These are phyloP conservation scores for Malus hybrid DNA, from an alignment of 331 rosid species.

Conservation along the genomic window DNA sequence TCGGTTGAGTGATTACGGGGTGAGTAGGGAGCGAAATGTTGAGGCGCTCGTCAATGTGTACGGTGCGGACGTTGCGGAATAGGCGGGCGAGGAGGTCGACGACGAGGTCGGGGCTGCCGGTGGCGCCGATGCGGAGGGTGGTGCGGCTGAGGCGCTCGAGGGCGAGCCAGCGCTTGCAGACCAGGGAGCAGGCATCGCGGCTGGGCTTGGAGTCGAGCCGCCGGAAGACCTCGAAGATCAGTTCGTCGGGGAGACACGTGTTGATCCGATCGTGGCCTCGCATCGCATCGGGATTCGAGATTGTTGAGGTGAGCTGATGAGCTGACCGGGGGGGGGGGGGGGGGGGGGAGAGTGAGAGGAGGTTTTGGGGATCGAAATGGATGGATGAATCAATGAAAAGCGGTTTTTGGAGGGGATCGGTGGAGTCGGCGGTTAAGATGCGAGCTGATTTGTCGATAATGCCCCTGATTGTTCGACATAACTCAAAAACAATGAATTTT, in stretches of 20 bases:
- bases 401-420: neutral
- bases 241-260: slow-evolving; percentile 70
- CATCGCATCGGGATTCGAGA: slow-evolving; percentile 11
- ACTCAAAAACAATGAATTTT: no score
- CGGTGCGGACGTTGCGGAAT: slow-evolving; percentile 51
- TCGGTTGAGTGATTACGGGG: slow-evolving; percentile 32
- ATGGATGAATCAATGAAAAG: neutral
- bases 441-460: neutral
- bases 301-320: neutral
- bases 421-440: slow-evolving; percentile 12
- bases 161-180: slow-evolving; percentile 81
- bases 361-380: neutral
- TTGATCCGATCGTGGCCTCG: slow-evolving; percentile 78
- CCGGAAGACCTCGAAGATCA: slow-evolving; percentile 74
- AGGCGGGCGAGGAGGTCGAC: slow-evolving; percentile 53
- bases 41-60: slow-evolving; percentile 76
- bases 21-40: slow-evolving; percentile 45
- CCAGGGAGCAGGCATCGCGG: slow-evolving; percentile 84
- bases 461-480: slow-evolving; percentile 7
- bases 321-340: no score
- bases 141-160: slow-evolving; percentile 77
- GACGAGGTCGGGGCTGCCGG: slow-evolving; percentile 63
- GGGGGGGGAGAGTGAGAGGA: no score
- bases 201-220: slow-evolving; percentile 48
- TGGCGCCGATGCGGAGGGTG: slow-evolving; percentile 70